Evolutionary conservation across 768 basidiomycete genomes (phyloP).

Genomic region (Chalciporus pseudorubinellus): DNA sequence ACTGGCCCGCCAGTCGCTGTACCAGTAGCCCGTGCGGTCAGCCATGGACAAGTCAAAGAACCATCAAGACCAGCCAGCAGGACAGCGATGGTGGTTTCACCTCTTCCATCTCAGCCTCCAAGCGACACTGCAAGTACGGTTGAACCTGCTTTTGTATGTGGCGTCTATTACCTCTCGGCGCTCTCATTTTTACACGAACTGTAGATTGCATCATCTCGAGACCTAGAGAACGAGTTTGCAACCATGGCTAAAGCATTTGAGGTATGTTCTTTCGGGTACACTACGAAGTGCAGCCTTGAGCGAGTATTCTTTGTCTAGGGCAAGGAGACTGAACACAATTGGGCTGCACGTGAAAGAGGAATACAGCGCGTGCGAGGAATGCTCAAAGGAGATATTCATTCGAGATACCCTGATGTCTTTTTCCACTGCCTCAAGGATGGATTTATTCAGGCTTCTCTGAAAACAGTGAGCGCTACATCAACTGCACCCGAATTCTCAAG

Average conservation of each 20-base stretch:
- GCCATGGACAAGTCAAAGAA: slow-evolving; percentile 50
- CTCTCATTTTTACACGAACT: slow-evolving; percentile 1
- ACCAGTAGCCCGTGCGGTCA: slow-evolving; percentile 43
- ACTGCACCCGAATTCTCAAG: not conserved
- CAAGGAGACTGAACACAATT: slow-evolving; percentile 97
- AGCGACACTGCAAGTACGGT: slow-evolving; percentile 47
- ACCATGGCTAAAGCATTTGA: slow-evolving; percentile 80
- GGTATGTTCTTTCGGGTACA: slow-evolving; percentile 38
- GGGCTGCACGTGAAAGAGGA: slow-evolving; percentile 77
- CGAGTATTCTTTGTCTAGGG: slow-evolving; percentile 49
- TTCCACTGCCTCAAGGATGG: slow-evolving; percentile 69
- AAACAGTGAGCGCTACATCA: slow-evolving; percentile 59
- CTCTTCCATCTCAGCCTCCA: slow-evolving; percentile 41
- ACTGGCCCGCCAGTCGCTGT: slow-evolving; percentile 25
- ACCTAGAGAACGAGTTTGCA: slow-evolving; percentile 83
- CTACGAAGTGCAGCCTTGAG: not conserved
- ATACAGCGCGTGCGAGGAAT: slow-evolving; percentile 82
- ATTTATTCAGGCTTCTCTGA: slow-evolving; percentile 79
- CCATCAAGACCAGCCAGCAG: slow-evolving; percentile 60
- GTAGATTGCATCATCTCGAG: slow-evolving; percentile 80
- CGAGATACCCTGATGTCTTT: slow-evolving; percentile 73
- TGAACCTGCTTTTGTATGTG: slow-evolving; percentile 66
- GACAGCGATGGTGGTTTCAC: slow-evolving; percentile 43
- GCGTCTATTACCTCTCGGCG: not conserved
- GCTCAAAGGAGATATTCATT: slow-evolving; percentile 81